phyloP scores from a whole-genome alignment of 2,329 filamentous ascomycete species.

The Colletotrichum sp. region DNA sequence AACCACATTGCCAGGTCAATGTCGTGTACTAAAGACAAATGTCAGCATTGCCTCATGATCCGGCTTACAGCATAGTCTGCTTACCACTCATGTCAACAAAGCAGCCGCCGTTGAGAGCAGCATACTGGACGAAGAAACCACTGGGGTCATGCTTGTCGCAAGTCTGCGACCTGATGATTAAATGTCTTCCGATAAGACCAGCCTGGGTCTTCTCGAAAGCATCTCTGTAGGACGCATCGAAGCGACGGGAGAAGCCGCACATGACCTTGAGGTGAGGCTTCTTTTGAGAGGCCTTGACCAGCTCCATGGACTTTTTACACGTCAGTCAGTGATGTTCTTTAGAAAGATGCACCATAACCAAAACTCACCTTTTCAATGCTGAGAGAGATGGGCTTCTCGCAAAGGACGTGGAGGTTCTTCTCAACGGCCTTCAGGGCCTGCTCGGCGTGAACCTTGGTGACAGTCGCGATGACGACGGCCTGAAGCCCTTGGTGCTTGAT shows the following conservation, averaged over 20 bases:
- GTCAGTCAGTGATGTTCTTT: not conserved
- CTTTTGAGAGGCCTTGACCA: slow-evolving; percentile 59
- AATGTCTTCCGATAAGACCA: slow-evolving; percentile 63
- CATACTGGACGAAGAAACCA: slow-evolving; percentile 72
- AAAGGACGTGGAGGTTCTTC: slow-evolving; percentile 58
- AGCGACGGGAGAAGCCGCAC: slow-evolving; percentile 45
- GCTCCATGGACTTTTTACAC: slow-evolving; percentile 52
- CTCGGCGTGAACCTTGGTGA: slow-evolving; percentile 60
- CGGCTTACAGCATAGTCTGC: not conserved
- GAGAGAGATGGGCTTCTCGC: slow-evolving; percentile 64
- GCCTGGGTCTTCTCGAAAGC: slow-evolving; percentile 55
- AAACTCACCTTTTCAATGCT: slow-evolving; percentile 59
- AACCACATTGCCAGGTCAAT: slow-evolving; percentile 35
- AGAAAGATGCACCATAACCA: not conserved
- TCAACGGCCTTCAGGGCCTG: slow-evolving; percentile 62
- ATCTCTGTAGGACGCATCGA: slow-evolving; percentile 68
- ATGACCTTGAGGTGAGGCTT: slow-evolving; percentile 68
- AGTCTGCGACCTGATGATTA: slow-evolving; percentile 67
- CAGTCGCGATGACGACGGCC: slow-evolving; percentile 44
- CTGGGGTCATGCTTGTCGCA: slow-evolving; percentile 69
- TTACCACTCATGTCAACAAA: slow-evolving; percentile 59
- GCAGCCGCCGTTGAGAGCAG: slow-evolving; percentile 68
- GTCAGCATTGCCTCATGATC: not conserved
- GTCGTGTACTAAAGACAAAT: not conserved
- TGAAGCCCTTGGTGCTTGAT: slow-evolving; percentile 39